phyloP scores from a whole-genome alignment of 2,329 filamentous ascomycete genomes.

The Cytospora mali region DNA sequence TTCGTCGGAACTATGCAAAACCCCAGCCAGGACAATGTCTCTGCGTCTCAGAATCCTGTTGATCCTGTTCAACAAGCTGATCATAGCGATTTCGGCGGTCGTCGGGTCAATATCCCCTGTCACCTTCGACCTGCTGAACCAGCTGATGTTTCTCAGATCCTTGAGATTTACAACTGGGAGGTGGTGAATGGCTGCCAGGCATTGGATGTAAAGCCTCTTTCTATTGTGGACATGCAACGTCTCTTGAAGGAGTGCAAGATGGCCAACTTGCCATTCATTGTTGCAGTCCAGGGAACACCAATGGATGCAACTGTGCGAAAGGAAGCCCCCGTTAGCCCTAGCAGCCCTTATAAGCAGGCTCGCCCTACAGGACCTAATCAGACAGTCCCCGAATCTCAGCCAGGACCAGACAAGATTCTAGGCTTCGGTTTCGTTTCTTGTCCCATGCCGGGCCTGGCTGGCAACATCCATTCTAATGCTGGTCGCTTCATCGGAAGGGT shows the following conservation, averaged over 20 bases:
- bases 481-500: constrained; percentile 23
- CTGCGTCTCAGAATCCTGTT: not conserved
- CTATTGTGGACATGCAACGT: constrained; percentile 10
- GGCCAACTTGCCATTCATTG: constrained; percentile 24
- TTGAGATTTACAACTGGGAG: constrained; percentile 30
- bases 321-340: not conserved
- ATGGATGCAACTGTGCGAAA: not conserved
- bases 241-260: constrained; percentile 19
- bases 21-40: not conserved
- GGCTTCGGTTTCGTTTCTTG: constrained; percentile 25
- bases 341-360: not conserved
- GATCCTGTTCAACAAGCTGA: not conserved
- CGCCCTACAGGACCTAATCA: not conserved
- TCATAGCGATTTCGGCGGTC: not conserved
- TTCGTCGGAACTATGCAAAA: not conserved
- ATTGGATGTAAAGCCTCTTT: constrained; percentile 20
- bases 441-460: constrained; percentile 13
- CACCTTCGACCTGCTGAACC: constrained; percentile 24
- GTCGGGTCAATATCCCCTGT: constrained; percentile 7
- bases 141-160: constrained; percentile 15
- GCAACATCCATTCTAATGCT: constrained; percentile 12
- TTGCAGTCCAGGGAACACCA: constrained; percentile 18
- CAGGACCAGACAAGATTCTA: constrained; percentile 12
- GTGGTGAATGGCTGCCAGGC: constrained; percentile 27
- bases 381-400: not conserved